Evolutionary conservation across 768 basidiomycete genomes (phyloP), one percentile per base, ranked within the genome.

Genomic region (Psilocybe azurescens): DNA sequence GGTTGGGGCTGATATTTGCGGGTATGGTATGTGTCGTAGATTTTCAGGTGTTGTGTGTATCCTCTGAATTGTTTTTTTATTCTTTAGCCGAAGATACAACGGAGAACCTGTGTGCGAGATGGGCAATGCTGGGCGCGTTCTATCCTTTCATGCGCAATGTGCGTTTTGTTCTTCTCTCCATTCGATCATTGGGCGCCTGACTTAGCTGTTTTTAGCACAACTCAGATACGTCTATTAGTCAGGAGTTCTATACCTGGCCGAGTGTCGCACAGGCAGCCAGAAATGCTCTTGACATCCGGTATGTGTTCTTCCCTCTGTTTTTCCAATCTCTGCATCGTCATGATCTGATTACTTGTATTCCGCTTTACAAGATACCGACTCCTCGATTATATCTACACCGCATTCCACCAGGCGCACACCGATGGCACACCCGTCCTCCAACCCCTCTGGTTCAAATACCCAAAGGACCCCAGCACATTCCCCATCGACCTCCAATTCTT

Each of bases 101-200:
- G 1, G 89, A 89, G 69, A 83, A 80, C 8, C 76, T 93, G 1
- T 91, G 89, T 64, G 86, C 88, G 39, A 78, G 92, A 39, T 93
- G 92, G 91, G 90, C 88, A 13, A 89, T 81, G 78, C 78, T 93
- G 2, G 89, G 89, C 1, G 90, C 88, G 0, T 93, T 92, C 74
- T 86, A 87, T 71, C 90, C 91, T 0, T 93, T 93, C 79, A 90
- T 87, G 86, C 79, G 91, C 8, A 90, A 93, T 69, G 87, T 88
- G 59, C 72, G 85, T 24, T 24, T 24, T 24, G 2, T 24, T 24
- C 73, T 0, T 29, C 13, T 39, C 47, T 41, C 18, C 49, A 52
- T n/a, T n/a, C 41, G 1, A 16, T 49, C 18, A 7, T 30, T 18
- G 14, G 20, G 36, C 3, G 3, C 16, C 41, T 44, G 14, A 16